Conservation (phyloP, 2,329 filamentous ascomycete species). For the Didymella arachidicola region DNA sequence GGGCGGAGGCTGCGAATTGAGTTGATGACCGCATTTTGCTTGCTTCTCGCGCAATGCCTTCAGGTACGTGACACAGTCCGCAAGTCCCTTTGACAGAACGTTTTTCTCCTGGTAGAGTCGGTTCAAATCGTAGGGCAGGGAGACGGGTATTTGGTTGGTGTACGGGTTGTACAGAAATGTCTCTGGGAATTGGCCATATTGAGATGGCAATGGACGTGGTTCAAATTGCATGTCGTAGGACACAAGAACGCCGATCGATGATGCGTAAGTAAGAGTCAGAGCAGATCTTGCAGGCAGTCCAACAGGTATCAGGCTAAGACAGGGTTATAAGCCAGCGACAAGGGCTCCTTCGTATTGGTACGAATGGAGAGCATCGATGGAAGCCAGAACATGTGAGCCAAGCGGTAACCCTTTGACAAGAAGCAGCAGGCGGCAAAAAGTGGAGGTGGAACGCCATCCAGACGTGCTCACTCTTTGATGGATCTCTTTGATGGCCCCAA, state of each 20-base stretch:
- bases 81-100: constrained; percentile 39
- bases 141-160: not conserved
- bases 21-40: constrained; percentile 32
- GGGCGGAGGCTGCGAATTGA: constrained; percentile 23
- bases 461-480: constrained; percentile 1
- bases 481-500: constrained; percentile 1
- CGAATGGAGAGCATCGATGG: not conserved
- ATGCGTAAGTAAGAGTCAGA: constrained; percentile 1
- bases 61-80: constrained; percentile 44
- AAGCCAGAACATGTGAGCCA: constrained; percentile 1
- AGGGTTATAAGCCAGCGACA: constrained; percentile 13
- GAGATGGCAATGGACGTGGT: not conserved
- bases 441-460: constrained; percentile 7
- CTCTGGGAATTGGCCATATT: not conserved
- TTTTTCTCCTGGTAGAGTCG: constrained; percentile 33
- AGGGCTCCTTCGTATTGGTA: not conserved
- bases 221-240: constrained; percentile 3
- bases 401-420: constrained; percentile 10
- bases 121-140: constrained; percentile 4
- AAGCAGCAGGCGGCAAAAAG: not conserved
- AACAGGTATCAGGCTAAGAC: constrained; percentile 5
- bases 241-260: not conserved
- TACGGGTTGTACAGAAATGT: not conserved
- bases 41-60: constrained; percentile 45
- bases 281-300: not conserved